Evolutionary conservation across 192 early-diverging fungal species (phyloP).

Genomic region (Entomortierella parvispora): DNA sequence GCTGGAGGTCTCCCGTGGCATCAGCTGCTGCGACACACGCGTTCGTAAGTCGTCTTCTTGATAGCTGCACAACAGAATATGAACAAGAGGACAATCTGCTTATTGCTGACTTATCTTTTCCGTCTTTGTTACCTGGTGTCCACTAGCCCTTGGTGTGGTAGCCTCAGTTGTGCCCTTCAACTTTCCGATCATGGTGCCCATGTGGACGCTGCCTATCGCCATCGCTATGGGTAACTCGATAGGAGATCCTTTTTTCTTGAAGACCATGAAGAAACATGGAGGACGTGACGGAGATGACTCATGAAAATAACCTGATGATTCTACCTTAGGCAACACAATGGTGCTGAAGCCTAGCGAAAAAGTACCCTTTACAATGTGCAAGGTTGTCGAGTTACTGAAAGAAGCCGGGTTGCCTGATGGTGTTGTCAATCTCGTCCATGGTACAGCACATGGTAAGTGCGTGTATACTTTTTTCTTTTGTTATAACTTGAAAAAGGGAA

Average conservation of each 20-base stretch:
- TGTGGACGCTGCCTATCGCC: constrained; percentile 84
- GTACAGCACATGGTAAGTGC: constrained; percentile 61
- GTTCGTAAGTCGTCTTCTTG: constrained; percentile 44
- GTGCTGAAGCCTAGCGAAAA: constrained; percentile 87
- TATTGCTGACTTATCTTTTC: neutral
- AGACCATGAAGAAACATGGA: neutral
- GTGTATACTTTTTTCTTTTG: no score
- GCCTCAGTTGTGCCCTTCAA: constrained; percentile 85
- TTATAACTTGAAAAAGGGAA: constrained; percentile 63
- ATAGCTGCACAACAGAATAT: neutral
- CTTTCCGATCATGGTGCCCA: constrained; percentile 87
- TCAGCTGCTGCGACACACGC: constrained; percentile 72
- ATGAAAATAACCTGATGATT: constrained; percentile 42
- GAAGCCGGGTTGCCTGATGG: constrained; percentile 75
- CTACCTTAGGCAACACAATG: constrained; percentile 65
- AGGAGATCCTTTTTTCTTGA: neutral
- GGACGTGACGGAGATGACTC: neutral
- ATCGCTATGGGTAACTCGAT: constrained; percentile 58
- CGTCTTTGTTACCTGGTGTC: neutral
- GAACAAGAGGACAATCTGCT: neutral
- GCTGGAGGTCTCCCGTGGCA: constrained; percentile 72
- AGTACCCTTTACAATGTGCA: constrained; percentile 82
- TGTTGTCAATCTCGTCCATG: constrained; percentile 82
- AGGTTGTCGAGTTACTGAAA: constrained; percentile 66
- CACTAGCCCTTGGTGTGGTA: constrained; percentile 82